A percentile compares a stretch with the other conserved stretches of the same genome.
These are phyloP conservation scores for Diaporthe citrichinensis DNA, from an alignment of 2,329 filamentous ascomycete species.

Conservation along the genomic window DNA sequence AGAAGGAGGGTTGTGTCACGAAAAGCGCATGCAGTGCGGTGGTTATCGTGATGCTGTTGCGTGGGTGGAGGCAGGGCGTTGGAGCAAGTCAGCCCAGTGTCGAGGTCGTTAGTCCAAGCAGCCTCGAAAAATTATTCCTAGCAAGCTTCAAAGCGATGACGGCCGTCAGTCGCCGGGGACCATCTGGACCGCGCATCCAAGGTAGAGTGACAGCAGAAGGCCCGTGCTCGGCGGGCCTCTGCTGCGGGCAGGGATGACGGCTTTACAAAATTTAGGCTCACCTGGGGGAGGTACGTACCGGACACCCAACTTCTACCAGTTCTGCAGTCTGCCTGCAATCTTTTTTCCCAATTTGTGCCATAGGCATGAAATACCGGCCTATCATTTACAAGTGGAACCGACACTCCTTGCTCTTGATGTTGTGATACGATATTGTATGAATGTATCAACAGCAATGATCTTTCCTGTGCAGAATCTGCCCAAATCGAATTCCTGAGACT, in stretches of 20 bases:
- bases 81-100: slow-evolving; percentile 25
- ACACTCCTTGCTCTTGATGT: background rate
- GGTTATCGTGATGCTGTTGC: slow-evolving; percentile 8
- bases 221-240: slow-evolving; percentile 36
- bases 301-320: background rate
- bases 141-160: slow-evolving; percentile 41
- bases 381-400: background rate
- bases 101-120: slow-evolving; percentile 23
- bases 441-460: slow-evolving; percentile 7
- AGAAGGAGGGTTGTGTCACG: background rate
- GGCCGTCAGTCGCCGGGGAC: slow-evolving; percentile 15
- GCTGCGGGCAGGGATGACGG: slow-evolving; percentile 9
- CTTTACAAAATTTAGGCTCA: slow-evolving; percentile 10
- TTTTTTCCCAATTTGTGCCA: slow-evolving; percentile 6
- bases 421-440: background rate
- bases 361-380: slow-evolving; percentile 8
- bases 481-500: background rate
- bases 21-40: slow-evolving; percentile 7
- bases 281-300: slow-evolving; percentile 18
- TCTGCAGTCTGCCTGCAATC: background rate
- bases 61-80: slow-evolving; percentile 20
- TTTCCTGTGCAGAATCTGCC: slow-evolving; percentile 9
- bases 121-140: slow-evolving; percentile 43
- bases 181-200: slow-evolving; percentile 7
- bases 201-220: slow-evolving; percentile 12